These are phyloP conservation scores for Melocanna baccifera DNA, from an alignment of 176 grass and related monocot species.

Conservation along the genomic window DNA sequence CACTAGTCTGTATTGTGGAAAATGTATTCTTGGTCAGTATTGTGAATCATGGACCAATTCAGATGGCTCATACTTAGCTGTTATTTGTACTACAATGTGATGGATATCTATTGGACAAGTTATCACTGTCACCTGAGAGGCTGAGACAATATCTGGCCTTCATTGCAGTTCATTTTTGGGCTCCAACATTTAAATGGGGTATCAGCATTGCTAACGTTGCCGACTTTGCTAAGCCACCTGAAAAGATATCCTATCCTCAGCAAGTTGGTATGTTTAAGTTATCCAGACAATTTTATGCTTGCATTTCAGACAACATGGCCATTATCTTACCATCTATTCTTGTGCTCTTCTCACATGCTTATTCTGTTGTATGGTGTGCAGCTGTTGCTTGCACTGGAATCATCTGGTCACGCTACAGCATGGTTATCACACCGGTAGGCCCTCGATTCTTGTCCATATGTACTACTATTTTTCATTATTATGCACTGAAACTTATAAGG, in stretches of 20 bases:
- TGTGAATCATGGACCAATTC: background rate
- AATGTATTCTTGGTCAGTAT: background rate
- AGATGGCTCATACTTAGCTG: background rate
- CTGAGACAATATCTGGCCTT: background rate
- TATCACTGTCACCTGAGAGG: background rate
- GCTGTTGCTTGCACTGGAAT: slow-evolving; percentile 70
- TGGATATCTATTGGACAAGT: background rate
- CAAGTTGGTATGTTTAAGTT: slow-evolving; percentile 63
- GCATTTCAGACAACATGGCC: background rate
- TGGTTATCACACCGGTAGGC: slow-evolving; percentile 67
- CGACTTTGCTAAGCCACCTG: slow-evolving; percentile 87
- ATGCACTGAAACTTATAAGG: background rate
- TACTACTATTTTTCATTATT: background rate
- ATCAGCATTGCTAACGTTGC: slow-evolving; percentile 93
- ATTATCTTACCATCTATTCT: background rate
- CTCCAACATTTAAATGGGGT: slow-evolving; percentile 92
- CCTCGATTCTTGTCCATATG: background rate
- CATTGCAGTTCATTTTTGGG: slow-evolving; percentile 86
- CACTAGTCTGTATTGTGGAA: background rate
- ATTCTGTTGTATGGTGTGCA: slow-evolving; percentile 25
- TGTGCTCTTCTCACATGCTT: background rate
- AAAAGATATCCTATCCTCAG: slow-evolving; percentile 92
- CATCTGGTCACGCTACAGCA: slow-evolving; percentile 67
- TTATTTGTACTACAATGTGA: background rate
- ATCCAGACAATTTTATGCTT: background rate